phyloP scores from a whole-genome alignment of 306 rosid genomes.

The Trifolium dubium region DNA sequence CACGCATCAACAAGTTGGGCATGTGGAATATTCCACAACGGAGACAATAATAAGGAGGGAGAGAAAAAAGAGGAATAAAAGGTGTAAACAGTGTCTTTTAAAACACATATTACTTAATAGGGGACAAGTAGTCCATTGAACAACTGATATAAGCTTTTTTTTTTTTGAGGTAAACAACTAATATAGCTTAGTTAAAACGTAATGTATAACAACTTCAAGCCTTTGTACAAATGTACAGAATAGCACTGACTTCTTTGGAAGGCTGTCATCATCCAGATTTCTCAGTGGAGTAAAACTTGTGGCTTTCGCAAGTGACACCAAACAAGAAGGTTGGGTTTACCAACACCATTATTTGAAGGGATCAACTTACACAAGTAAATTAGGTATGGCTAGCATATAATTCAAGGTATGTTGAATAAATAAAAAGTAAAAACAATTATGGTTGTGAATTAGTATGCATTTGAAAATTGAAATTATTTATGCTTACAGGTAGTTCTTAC shows the following conservation, averaged over 20 bases:
- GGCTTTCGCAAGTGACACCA: constrained; percentile 22
- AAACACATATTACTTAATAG: not conserved
- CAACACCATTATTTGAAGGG: constrained; percentile 27
- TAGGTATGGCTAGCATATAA: constrained; percentile 16
- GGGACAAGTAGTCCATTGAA: constrained; percentile 20
- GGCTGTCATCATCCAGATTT: constrained; percentile 11
- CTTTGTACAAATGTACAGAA: constrained; percentile 8
- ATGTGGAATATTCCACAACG: constrained; percentile 13
- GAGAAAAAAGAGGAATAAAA: not conserved
- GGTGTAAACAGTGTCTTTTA: not conserved
- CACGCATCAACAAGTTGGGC: not conserved
- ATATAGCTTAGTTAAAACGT: not conserved
- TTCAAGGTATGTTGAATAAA: not conserved
- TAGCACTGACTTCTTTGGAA: constrained; percentile 10
- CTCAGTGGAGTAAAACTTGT: constrained; percentile 32
- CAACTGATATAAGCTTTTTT: too few relatives aligned
- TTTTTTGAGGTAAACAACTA: too few relatives aligned
- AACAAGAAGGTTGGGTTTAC: not conserved
- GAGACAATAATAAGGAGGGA: constrained; percentile 3
- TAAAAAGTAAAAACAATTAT: constrained; percentile 29
- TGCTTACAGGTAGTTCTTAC: not conserved
- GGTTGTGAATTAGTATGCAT: constrained; percentile 15
- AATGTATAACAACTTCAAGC: constrained; percentile 28
- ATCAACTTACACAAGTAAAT: constrained; percentile 25
- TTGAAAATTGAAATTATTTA: constrained; percentile 13